Percentiles rank a stretch among this genome's conserved stretches.
Conservation (phyloP, 805 yeast species). For the Komagataella pastoris region DNA sequence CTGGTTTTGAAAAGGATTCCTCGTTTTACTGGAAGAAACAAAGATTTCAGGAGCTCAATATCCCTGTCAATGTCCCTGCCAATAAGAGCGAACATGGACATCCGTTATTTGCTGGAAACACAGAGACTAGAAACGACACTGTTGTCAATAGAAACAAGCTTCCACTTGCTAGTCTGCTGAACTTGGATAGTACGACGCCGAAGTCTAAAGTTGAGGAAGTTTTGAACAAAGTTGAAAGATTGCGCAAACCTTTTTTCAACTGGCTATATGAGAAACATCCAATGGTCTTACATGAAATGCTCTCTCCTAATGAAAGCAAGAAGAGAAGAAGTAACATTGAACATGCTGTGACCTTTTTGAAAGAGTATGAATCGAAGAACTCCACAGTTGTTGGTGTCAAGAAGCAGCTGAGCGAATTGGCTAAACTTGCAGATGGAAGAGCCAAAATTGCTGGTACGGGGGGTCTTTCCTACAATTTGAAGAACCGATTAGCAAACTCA, state of each 20-base stretch:
- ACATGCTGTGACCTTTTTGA: conserved; percentile 27
- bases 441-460: conserved; percentile 49
- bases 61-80: conserved; percentile 21
- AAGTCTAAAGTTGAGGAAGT: conserved; percentile 17
- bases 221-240: conserved; percentile 25
- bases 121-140: conserved; percentile 1
- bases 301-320: neutral
- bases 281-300: neutral
- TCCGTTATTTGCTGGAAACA: conserved; percentile 4
- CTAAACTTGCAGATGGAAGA: conserved; percentile 1
- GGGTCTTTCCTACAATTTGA: conserved; percentile 58
- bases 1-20: conserved; percentile 54
- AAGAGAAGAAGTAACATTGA: conserved; percentile 18
- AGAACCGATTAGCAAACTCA: conserved; percentile 53
- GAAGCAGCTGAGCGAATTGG: neutral
- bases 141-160: neutral
- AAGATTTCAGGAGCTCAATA: conserved; percentile 57
- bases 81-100: conserved; percentile 5
- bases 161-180: conserved; percentile 15
- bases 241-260: conserved; percentile 38
- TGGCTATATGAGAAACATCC: conserved; percentile 44
- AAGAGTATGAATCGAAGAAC: conserved; percentile 6
- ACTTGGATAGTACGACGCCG: conserved; percentile 12
- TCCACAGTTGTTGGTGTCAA: conserved; percentile 5
- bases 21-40: conserved; percentile 47